Evolutionary conservation across 2,329 filamentous ascomycete genomes (phyloP).

Genomic region (Spiromastix sp.): DNA sequence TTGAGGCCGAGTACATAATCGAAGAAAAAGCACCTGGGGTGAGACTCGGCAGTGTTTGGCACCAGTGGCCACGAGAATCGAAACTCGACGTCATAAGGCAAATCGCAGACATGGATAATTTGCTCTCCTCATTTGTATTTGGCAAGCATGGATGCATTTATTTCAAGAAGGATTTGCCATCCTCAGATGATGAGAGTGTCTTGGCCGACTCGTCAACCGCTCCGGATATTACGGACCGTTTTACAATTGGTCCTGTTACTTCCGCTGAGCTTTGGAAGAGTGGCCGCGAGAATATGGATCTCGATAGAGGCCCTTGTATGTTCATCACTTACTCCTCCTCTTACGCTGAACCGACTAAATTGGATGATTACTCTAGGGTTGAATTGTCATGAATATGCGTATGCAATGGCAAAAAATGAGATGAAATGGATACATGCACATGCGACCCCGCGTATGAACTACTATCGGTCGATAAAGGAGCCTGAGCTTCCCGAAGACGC

Average conservation of each 20-base stretch:
- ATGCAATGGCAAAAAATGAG: constrained; percentile 18
- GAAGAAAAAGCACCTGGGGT: no score
- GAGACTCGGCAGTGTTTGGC: no score
- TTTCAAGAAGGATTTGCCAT: no score
- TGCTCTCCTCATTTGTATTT: no score
- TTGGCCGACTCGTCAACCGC: no score
- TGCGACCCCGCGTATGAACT: constrained; percentile 18
- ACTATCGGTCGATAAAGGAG: constrained; percentile 13
- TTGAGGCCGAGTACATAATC: no score
- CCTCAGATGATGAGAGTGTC: no score
- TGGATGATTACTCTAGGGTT: constrained; percentile 13
- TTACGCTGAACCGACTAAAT: constrained; percentile 6
- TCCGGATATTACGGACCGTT: no score
- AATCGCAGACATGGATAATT: no score
- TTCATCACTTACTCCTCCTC: neutral
- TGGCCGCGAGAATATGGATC: constrained; percentile 14
- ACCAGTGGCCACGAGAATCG: no score
- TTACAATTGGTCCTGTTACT: constrained; percentile 17
- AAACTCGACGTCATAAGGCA: no score
- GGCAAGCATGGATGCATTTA: no score
- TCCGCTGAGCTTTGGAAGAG: constrained; percentile 14
- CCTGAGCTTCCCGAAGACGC: constrained; percentile 16
- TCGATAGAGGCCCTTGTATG: constrained; percentile 23
- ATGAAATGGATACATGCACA: constrained; percentile 15
- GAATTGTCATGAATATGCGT: constrained; percentile 12